Base-by-base conservation (phyloP, 2,329 filamentous ascomycete genomes). In the Neonectria magnoliae region DNA sequence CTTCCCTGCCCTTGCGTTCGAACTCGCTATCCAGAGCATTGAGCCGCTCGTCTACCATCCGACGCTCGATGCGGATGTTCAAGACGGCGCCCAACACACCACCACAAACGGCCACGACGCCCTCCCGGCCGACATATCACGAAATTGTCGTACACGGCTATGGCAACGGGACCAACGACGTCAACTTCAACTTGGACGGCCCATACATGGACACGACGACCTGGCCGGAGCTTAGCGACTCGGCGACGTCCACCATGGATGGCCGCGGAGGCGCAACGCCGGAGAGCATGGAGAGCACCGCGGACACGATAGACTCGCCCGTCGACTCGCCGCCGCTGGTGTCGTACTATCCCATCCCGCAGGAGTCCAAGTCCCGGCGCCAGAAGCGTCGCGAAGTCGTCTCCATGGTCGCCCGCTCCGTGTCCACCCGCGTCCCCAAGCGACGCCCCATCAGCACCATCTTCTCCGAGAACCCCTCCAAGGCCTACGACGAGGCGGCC, bases 111-210 rank as follows among this genome's bases (percentile, higher is more conserved):
- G 60, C 67, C 5, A 50, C 68, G 11, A 61, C 67, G 1, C 57
- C 71, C 2, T 18, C 67, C 22, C 66, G 70, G 48, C 71, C 68
- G 1, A 68, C 74, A 0, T 82, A 83, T 62, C 82, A 84, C 57
- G 85, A 88, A 69, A 87, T 87, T 29, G 76, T 87, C 0, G 80
- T 87, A 7, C 79, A 82, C 5, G 84, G 84, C 1, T 87, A 88
- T 62, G 85, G 85, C 10, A 87, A 87, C 53, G 84, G 84, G 1
- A 85, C 81, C 2, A 84, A 84, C 38, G 69, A 76, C 2, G 79
- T 81, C 4, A 76, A 66, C 22, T 47, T 77, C 6, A 73, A 73
- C 5, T 36, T 62, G 14, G 60, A 68, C 0, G 51, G 50, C 13
- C 20, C 47, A 9, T 57, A 56, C 53, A 51, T 59, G 22, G 64